These are phyloP conservation scores for Mortierella antarctica DNA, from an alignment of 192 early-diverging fungal species.

Conservation along the genomic window DNA sequence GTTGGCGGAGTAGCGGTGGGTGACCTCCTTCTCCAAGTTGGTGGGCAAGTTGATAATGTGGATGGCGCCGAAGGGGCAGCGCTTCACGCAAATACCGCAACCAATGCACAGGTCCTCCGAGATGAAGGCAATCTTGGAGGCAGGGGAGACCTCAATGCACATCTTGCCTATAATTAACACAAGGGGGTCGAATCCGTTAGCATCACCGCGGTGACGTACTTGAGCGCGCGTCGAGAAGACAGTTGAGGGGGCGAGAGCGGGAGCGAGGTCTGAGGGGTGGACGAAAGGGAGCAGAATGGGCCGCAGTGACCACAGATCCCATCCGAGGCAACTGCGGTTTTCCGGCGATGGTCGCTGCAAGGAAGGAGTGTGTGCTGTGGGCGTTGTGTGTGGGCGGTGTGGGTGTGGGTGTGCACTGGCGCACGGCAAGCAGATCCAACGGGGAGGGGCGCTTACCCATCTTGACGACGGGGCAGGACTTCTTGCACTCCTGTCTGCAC, in stretches of 20 bases:
- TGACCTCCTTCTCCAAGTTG: conserved; percentile 93
- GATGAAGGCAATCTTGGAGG: conserved; percentile 92
- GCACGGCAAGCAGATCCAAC: background rate
- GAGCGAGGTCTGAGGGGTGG: too few relatives aligned
- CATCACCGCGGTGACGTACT: background rate
- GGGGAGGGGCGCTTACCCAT: conserved; percentile 79
- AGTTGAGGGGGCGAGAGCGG: too few relatives aligned
- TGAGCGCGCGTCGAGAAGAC: too few relatives aligned
- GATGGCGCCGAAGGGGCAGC: conserved; percentile 97
- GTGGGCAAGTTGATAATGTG: conserved; percentile 97
- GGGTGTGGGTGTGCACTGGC: background rate
- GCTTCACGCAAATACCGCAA: conserved; percentile 97
- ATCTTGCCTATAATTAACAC: conserved; percentile 75
- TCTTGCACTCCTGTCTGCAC: conserved; percentile 98
- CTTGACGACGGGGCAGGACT: conserved; percentile 93
- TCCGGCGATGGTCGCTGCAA: background rate
- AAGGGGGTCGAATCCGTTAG: background rate
- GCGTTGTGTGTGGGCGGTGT: background rate
- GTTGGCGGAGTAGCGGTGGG: conserved; percentile 96
- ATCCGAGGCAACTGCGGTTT: too few relatives aligned
- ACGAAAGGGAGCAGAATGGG: too few relatives aligned
- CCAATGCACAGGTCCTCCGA: conserved; percentile 98
- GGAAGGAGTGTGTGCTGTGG: background rate
- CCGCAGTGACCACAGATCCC: too few relatives aligned
- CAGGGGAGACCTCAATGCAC: conserved; percentile 90